Percentiles rank a stretch among this genome's conserved stretches.
These are phyloP conservation scores for Zelonia costaricensis DNA, from an alignment of 208 protist species.

Conservation along the genomic window DNA sequence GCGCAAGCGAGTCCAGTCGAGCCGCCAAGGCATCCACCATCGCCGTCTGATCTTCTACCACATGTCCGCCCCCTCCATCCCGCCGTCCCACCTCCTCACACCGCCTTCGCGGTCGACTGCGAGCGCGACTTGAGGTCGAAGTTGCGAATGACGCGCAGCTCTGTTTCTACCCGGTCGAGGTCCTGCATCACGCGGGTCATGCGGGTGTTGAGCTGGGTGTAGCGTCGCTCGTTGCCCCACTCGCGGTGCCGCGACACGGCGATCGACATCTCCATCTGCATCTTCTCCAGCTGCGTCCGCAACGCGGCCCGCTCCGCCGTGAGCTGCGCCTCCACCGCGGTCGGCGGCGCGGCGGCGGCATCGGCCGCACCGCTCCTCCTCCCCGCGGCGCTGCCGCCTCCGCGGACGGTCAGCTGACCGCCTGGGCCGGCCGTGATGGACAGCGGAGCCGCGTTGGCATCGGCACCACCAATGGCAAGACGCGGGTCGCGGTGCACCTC, in stretches of 20 bases:
- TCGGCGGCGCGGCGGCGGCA: constrained; percentile 9
- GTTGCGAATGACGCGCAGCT: constrained; percentile 36
- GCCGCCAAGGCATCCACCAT: neutral
- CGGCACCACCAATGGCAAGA: neutral
- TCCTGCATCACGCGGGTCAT: constrained; percentile 49
- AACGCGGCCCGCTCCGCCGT: constrained; percentile 32
- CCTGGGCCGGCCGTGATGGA: constrained; percentile 5
- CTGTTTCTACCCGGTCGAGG: constrained; percentile 40
- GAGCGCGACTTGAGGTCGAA: constrained; percentile 19
- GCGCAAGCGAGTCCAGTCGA: neutral
- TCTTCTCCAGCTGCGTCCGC: constrained; percentile 44
- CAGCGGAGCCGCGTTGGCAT: neutral
- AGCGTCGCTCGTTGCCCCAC: constrained; percentile 43
- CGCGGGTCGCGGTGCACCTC: constrained; percentile 22
- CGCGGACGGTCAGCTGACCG: neutral
- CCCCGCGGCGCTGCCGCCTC: neutral
- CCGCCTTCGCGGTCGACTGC: neutral
- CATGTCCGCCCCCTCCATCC: too few relatives aligned
- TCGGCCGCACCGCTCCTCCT: neutral
- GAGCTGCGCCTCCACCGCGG: constrained; percentile 42
- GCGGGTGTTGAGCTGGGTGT: constrained; percentile 43
- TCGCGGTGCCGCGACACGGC: constrained; percentile 26
- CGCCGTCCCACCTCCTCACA: neutral
- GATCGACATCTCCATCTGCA: constrained; percentile 45
- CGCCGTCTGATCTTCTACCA: neutral